Evolutionary conservation across 1,139 yeast genomes (phyloP), one percentile per base, ranked within the genome.

Genomic region (Chernovozyma aurita): DNA sequence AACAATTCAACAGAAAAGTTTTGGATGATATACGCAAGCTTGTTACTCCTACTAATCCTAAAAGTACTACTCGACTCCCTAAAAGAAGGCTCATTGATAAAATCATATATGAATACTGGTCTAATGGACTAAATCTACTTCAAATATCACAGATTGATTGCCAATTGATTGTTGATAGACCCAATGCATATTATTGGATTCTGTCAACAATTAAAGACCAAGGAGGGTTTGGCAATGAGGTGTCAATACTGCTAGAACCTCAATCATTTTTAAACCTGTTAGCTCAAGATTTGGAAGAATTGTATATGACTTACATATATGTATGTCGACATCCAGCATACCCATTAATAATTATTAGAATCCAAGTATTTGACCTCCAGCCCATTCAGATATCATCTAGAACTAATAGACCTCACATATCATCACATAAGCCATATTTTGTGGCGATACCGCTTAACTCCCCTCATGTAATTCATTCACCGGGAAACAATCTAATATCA

Each of bases 91-190:
- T 80, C 11, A 60, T 79, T 2, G 81, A 78, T 40, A 58, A 59
- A 33, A 60, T 82, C 12, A 43, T 80, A 7, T 65, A 62, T 28
- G 78, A 78, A 24, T 76, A 65, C 49, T 85, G 88, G 79, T 65
- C 74, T 1, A 48, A 61, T 3, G 95, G 95, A 0, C 56, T 85
- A 33, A 84, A 80, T 46, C 56, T 84, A 5, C 64, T 78, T 15
- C 95, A 85, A 50, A 53, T 80, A 32, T 83, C 95, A 0, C 90
- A 84, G 45, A 59, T 84, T 7, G 95, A 85, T 47, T 75, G 84
- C 40, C 84, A 79, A 46, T 52, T 72, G 31, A 62, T 84, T 28
- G 73, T 82, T 4, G 82, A 80, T 46, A 68, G 71, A 33, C 80
- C 85, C 0, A 59, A 61, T 30, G 44, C 65, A 1, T 72, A 64